Evolutionary conservation across 2,329 filamentous ascomycete genomes (phyloP).

Genomic region (Hortaea werneckii): DNA sequence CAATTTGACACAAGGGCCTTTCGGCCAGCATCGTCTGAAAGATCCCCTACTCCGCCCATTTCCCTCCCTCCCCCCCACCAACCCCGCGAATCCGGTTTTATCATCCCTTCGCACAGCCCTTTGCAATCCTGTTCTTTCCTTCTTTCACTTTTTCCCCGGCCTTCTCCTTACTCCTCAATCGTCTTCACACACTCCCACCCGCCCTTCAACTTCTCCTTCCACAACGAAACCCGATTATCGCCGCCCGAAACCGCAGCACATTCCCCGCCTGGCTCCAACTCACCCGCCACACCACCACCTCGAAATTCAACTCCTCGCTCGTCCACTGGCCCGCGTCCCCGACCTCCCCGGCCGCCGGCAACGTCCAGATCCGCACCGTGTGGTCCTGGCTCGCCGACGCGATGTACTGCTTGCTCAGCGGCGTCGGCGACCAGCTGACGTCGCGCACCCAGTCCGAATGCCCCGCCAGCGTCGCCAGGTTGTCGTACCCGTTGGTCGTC

Average conservation of each 20-base stretch:
- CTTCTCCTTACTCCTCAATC: conserved; percentile 50
- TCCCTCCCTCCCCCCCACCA: no score
- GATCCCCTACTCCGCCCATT: no score
- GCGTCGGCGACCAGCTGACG: conserved; percentile 92
- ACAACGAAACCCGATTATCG: conserved; percentile 93
- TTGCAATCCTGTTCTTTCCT: no score
- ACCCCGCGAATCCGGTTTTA: no score
- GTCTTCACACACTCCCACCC: conserved; percentile 97
- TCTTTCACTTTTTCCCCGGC: no score
- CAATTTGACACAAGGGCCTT: no score
- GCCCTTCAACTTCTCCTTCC: conserved; percentile 95
- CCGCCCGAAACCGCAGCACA: conserved; percentile 81
- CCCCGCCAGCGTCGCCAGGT: conserved; percentile 56
- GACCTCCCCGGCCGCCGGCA: conserved; percentile 30
- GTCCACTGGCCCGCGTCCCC: conserved; percentile 59
- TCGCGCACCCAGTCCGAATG: conserved; percentile 97
- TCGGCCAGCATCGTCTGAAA: no score
- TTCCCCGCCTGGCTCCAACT: conserved; percentile 98
- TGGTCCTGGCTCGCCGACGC: conserved; percentile 92
- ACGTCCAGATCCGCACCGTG: conserved; percentile 93
- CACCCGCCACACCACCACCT: conserved; percentile 85
- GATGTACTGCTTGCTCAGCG: conserved; percentile 93
- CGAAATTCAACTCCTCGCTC: conserved; percentile 76
- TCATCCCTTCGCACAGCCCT: no score
- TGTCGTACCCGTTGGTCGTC: conserved; percentile 24